Evolutionary conservation across 306 rosid genomes (phyloP), one percentile per base, ranked within the genome.

Genomic region (Cucumis hystrix): DNA sequence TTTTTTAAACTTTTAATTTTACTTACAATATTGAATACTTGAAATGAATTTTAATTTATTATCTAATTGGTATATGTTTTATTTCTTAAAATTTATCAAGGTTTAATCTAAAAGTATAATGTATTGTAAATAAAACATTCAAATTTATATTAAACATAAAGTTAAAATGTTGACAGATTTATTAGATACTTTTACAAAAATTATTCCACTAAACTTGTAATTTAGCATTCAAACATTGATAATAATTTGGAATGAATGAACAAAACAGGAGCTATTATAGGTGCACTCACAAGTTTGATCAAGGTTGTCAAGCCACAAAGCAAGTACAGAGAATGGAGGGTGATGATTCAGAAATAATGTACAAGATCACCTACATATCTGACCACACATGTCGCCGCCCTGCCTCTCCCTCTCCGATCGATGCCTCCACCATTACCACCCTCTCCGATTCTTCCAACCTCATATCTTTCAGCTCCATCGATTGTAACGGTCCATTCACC

Each of bases 191-290:
- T 2, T 49, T 15, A 28, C 30, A 28, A 28, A 28, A 28, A 28
- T 3, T 6, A 52, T 23, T 23, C 25, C 25, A 23, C 25, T 23
- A 23, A 23, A 23, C 57, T 47, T 10, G 3, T 45, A 45, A 45
- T 45, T 45, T 45, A 45, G 51, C 20, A 64, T 63, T 63, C 25
- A 35, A 35, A 37, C 23, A 37, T 17, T 39, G 51, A 69, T 33
- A n/a, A 15, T 6, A 69, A 21, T 7, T 18, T 66, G 12, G 37
- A 43, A 69, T 21, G 4, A 14, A 55, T 55, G 10, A 55, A 55
- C 21, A 16, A 41, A 3, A 41, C 88, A 93, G 98, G 90, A 87
- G 94, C 83, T 93, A 93, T 81, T 86, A 76, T 78, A 81, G 97
- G n/a, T 91, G 97, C 84, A 88, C 87, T 1, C 70, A 90, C 65